These are phyloP conservation scores for Peziza echinospora DNA, from an alignment of 495 filamentous ascomycete species.

Conservation along the genomic window DNA sequence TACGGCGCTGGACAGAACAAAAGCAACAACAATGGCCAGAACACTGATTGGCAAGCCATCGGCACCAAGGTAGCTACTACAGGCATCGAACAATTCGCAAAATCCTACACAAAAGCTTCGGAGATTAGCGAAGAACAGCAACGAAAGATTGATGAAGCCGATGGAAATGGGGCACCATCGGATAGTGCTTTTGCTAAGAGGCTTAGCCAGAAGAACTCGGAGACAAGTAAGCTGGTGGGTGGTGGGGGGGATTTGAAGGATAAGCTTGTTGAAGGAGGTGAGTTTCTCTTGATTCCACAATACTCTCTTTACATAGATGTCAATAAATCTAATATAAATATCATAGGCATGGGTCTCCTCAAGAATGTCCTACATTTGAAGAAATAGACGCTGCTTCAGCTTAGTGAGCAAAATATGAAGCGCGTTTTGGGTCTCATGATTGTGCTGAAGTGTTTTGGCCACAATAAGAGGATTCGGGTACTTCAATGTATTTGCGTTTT, in stretches of 20 bases:
- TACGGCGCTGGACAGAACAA: no score
- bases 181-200: not conserved
- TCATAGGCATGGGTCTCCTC: not conserved
- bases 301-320: no score
- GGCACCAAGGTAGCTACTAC: not conserved
- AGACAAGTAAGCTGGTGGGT: not conserved
- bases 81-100: not conserved
- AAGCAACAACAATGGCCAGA: no score
- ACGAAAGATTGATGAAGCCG: not conserved
- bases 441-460: no score
- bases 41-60: not conserved
- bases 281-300: not conserved
- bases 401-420: no score
- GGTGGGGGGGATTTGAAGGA: not conserved
- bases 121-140: not conserved
- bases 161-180: not conserved
- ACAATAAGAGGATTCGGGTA: no score
- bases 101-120: not conserved
- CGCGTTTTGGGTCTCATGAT: no score
- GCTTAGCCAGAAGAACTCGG: not conserved
- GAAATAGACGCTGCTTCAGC: no score
- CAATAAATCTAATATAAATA: not conserved
- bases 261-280: not conserved
- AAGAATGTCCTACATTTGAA: no score
- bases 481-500: no score